Evolutionary conservation across 257 asterid genomes (phyloP), one percentile per base, ranked within the genome.

Genomic region (Solanum dulcamara): DNA sequence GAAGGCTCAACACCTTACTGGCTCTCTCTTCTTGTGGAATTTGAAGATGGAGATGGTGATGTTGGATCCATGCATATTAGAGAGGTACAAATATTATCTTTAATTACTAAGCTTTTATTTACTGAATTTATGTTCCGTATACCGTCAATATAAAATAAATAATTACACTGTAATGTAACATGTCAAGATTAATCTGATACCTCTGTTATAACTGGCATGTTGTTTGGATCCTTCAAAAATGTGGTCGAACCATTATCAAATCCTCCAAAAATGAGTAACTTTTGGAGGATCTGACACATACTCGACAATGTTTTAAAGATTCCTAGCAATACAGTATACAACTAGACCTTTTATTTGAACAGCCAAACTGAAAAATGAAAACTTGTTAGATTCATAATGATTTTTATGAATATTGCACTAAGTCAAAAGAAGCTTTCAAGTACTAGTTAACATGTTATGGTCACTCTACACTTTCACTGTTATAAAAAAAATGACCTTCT

Each of bases 1-100:
- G 99, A 95, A 91, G 99, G 99, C 60, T 96, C 99, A 67, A 96
- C 98, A 2, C 89, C 90, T 46, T 94, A 87, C 83, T 96, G 98
- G 98, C 94, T 96, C 20, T 96, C 99, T 2, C 89, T 96, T 35
- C 86, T 96, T 83, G 96, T 94, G 77, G 99, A 96, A 64, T 96
- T 93, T 68, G 99, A 96, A 87, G 96, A 91, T 85, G 99, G 96
- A 28, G 99, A 96, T 86, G 98, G 99, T 51, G 98, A 93, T 83
- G 84, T 96, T 57, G 98, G 98, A 44, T 93, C 98, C 9, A 96
- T 96, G 99, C 98, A 93, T 81, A 92, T 96, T 57, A 87, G 96
- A 90, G 91, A 95, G 98, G 99, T 96, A 93, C 14, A 10, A 60
- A 60, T n/a, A 22, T n/a, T n/a, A n/a, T n/a, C n/a, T n/a, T n/a